Conservation (phyloP, 2,329 filamentous ascomycete genomes). For the Herpomyces periplanetae region DNA sequence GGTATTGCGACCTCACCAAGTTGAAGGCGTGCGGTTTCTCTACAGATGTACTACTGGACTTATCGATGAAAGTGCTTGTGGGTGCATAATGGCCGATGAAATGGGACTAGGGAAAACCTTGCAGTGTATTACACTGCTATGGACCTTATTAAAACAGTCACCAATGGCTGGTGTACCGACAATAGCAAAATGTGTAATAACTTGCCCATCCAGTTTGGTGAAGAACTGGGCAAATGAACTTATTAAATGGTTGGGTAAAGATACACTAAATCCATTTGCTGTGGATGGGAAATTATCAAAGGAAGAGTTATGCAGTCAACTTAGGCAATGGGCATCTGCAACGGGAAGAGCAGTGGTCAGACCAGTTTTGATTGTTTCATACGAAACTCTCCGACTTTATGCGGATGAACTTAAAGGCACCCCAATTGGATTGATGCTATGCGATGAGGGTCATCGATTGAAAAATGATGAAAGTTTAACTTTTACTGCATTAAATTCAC, state of each 20-base stretch:
- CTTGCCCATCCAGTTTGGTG: constrained; percentile 78
- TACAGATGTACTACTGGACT: constrained; percentile 81
- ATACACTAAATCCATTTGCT: constrained; percentile 66
- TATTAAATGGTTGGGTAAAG: constrained; percentile 72
- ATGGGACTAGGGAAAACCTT: constrained; percentile 94
- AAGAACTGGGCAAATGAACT: constrained; percentile 94
- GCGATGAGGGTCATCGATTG: constrained; percentile 76
- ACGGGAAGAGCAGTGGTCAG: constrained; percentile 58
- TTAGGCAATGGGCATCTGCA: constrained; percentile 77
- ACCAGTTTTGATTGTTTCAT: constrained; percentile 85
- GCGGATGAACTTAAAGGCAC: constrained; percentile 61
- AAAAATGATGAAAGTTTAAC: constrained; percentile 93
- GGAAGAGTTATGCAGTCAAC: constrained; percentile 52
- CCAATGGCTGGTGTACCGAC: constrained; percentile 72
- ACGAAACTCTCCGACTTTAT: constrained; percentile 71
- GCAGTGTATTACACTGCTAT: constrained; percentile 83
- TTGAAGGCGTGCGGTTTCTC: constrained; percentile 74
- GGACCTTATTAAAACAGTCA: constrained; percentile 82
- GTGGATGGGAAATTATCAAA: constrained; percentile 90
- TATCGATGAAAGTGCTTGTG: constrained; percentile 67
- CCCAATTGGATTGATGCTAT: constrained; percentile 63
- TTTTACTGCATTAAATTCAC: constrained; percentile 50
- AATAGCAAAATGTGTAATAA: constrained; percentile 86
- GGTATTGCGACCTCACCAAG: constrained; percentile 71
- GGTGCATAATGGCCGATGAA: constrained; percentile 97